These are phyloP conservation scores for Penicillium digitatum DNA, from an alignment of 2,329 filamentous ascomycete species.

Conservation along the genomic window DNA sequence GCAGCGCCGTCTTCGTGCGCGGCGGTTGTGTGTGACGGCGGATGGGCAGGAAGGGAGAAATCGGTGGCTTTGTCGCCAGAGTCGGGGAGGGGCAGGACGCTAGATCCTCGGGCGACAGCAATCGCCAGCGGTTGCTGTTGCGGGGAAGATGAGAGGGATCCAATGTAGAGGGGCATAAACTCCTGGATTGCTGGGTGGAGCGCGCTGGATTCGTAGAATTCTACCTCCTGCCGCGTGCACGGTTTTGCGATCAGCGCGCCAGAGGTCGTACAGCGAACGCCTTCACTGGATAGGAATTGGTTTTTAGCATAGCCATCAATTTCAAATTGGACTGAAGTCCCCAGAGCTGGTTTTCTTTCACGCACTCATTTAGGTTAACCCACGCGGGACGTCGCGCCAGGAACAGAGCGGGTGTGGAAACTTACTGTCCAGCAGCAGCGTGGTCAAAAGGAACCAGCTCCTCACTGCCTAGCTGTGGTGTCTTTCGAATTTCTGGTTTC, in stretches of 20 bases:
- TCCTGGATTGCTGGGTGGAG: constrained; percentile 69
- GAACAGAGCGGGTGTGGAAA: constrained; percentile 10
- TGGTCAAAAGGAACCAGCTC: constrained; percentile 46
- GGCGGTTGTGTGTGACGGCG: constrained; percentile 26
- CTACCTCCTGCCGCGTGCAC: constrained; percentile 77
- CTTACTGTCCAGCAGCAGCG: constrained; percentile 50
- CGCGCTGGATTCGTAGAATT: constrained; percentile 77
- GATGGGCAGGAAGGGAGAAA: constrained; percentile 13
- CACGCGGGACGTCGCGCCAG: constrained; percentile 7
- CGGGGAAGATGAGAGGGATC: constrained; percentile 67
- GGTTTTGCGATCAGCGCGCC: constrained; percentile 92
- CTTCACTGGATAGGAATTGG: constrained; percentile 59
- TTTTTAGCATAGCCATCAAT: constrained; percentile 2
- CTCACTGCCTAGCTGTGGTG: constrained; percentile 35
- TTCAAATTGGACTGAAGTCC: background rate
- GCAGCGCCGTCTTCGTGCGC: constrained; percentile 17
- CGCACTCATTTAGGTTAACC: background rate
- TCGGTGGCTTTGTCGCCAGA: constrained; percentile 14
- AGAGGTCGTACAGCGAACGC: constrained; percentile 77
- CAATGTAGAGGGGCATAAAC: constrained; percentile 81
- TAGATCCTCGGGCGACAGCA: constrained; percentile 51
- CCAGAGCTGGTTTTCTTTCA: background rate
- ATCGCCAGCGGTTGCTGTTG: constrained; percentile 38
- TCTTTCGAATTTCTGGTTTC: constrained; percentile 32
- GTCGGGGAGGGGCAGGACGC: constrained; percentile 28